Conservation (phyloP, 139 green algal species). For the Gonium pectorale region DNA sequence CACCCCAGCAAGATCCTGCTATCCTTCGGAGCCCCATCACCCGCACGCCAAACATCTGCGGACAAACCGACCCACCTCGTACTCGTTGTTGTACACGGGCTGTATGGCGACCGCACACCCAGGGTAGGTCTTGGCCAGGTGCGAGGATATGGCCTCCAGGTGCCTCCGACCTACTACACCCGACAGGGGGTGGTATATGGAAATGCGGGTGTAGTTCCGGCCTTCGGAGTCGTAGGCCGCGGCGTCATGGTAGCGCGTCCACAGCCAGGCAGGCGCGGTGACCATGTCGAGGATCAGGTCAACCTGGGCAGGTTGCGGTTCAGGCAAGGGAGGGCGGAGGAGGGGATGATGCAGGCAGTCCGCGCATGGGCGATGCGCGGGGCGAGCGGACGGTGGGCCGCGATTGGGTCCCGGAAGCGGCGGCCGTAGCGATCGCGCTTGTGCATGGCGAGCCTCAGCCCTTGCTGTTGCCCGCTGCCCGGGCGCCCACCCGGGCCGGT, state of each 20-base stretch:
- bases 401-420: too few relatives aligned
- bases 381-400: too few relatives aligned
- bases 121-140: not conserved
- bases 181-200: not conserved
- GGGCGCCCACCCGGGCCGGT: too few relatives aligned
- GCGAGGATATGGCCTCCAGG: not conserved
- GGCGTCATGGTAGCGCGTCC: not conserved
- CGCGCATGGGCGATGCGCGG: too few relatives aligned
- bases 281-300: not conserved
- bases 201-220: not conserved
- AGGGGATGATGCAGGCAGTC: too few relatives aligned
- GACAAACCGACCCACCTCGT: constrained; percentile 1
- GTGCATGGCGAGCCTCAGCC: too few relatives aligned
- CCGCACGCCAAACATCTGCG: too few relatives aligned
- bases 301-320: not conserved
- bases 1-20: too few relatives aligned
- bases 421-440: too few relatives aligned
- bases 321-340: not conserved
- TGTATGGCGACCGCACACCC: not conserved
- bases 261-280: not conserved
- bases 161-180: not conserved
- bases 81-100: constrained; percentile 9
- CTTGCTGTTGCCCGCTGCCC: too few relatives aligned
- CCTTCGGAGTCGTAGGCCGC: not conserved
- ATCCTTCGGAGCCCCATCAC: too few relatives aligned